Evolutionary conservation across 2,329 filamentous ascomycete species (phyloP).

Genomic region (Aureobasidium subglaciale): DNA sequence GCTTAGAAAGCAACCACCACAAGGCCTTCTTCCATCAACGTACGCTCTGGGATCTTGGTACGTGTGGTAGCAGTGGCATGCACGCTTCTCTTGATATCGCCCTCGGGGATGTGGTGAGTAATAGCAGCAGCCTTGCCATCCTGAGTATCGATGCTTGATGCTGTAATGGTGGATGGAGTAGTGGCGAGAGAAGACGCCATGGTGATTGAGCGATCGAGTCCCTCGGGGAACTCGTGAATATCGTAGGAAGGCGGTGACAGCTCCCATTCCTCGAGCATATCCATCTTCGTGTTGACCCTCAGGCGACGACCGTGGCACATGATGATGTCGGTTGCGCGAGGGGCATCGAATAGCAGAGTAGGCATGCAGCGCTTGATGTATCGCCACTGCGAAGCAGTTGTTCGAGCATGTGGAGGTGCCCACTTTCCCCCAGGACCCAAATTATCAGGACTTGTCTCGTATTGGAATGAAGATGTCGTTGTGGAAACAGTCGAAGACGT

Average conservation of each 20-base stretch:
- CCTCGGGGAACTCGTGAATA: slow-evolving; percentile 28
- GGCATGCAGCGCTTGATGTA: slow-evolving; percentile 44
- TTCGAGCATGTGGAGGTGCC: slow-evolving; percentile 28
- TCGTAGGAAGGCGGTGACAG: slow-evolving; percentile 40
- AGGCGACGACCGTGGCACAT: slow-evolving; percentile 36
- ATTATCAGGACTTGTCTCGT: slow-evolving; percentile 21
- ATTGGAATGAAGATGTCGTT: slow-evolving; percentile 12
- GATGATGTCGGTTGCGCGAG: slow-evolving; percentile 40
- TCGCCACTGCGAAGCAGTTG: slow-evolving; percentile 33
- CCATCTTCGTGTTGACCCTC: slow-evolving; percentile 38
- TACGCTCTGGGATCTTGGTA: neutral
- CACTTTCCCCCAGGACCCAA: slow-evolving; percentile 29
- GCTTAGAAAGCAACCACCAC: slow-evolving; percentile 4
- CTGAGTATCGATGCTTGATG: neutral
- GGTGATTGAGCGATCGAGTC: neutral
- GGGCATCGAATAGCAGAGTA: slow-evolving; percentile 36
- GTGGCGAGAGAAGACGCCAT: slow-evolving; percentile 2
- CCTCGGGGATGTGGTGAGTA: neutral
- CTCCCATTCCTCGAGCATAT: slow-evolving; percentile 36
- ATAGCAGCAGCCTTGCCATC: neutral
- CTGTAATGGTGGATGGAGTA: neutral
- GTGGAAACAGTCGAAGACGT: slow-evolving; percentile 24
- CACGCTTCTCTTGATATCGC: neutral
- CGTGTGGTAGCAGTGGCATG: neutral
- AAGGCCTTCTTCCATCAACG: slow-evolving; percentile 1